phyloP scores from a whole-genome alignment of 148 eudicot genomes.

The Rhododendron simsii region DNA sequence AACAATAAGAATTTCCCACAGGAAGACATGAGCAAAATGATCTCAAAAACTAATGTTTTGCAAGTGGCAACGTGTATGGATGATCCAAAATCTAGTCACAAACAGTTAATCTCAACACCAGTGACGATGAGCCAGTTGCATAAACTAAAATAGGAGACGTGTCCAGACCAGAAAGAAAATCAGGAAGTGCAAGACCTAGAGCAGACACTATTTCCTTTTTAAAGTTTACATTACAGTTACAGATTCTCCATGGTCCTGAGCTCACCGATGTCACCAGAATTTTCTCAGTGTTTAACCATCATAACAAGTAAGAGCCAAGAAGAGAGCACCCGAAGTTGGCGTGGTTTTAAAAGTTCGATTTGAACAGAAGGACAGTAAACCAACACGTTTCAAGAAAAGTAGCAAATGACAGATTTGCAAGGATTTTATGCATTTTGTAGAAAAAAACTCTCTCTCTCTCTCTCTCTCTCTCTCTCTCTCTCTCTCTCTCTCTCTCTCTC shows the following conservation, averaged over 20 bases:
- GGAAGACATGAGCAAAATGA: not conserved
- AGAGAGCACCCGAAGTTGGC: not conserved
- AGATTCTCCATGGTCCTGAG: not conserved
- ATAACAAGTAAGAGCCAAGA: not conserved
- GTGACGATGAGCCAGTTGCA: not conserved
- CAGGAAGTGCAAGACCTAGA: not conserved
- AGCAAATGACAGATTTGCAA: not conserved
- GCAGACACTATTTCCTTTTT: not conserved
- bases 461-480: no score
- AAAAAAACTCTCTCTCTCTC: no score
- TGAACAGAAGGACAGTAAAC: not conserved
- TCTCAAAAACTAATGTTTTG: not conserved
- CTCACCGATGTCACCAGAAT: not conserved
- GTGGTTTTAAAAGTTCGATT: not conserved
- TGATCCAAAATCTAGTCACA: not conserved
- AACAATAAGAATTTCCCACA: not conserved
- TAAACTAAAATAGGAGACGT: not conserved
- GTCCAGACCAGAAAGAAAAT: not conserved
- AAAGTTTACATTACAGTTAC: not conserved
- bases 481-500: no score
- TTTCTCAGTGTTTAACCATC: not conserved
- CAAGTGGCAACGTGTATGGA: not conserved
- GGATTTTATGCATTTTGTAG: not conserved
- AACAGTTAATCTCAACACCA: not conserved
- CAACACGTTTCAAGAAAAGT: not conserved